Base-by-base conservation (phyloP, 805 yeast genomes). In the Ogataea ganodermae region DNA sequence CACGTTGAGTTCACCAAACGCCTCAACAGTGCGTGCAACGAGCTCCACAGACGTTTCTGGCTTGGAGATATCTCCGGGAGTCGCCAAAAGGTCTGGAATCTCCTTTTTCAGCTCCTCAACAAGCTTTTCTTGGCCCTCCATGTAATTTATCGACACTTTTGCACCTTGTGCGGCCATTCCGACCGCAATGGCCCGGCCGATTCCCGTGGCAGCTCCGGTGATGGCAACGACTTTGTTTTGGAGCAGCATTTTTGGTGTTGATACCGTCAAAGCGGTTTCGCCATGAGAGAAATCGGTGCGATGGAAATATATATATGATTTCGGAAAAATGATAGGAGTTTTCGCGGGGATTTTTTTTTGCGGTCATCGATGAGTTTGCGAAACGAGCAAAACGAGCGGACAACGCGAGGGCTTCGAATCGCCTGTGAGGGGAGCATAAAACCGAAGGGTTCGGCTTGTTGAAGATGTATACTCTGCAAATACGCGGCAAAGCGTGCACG, bases 161-260 rank as follows among this genome's bases (percentile, higher is more conserved):
- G 77, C 78, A 33, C 78, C 78, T 38, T 71, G 69, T 27, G 61
- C 50, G 39, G 73, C 69, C 61, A 72, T 57, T 16, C 70, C 76
- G 10, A 67, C 35, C 9, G 77, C 79, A 41, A 74, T 69, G 30
- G 70, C 75, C 23, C 70, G 58, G 5, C 78, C 79, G 28, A 74
- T 74, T 6, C 79, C 78, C 9, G 75, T 70, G 38, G 54, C 53
- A n/a, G 73, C 78, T 5, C 79, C 78, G 0, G 78, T 74, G 33
- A 74, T 62, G 13, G 68, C 68, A 2, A 69, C 74, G 7, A 65
- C 66, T 53, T 72, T 71, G 4, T 69, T 69, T 39, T 60, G 43
- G 13, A 69, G 65, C 13, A 48, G 41, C 51, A 48, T 48, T 26
- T 27, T 41, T 28, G 10, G 7, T 24, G 7, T 24, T 24, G 27